Base-by-base conservation (phyloP, 306 rosid genomes). In the Glycyrrhiza uralensis region DNA sequence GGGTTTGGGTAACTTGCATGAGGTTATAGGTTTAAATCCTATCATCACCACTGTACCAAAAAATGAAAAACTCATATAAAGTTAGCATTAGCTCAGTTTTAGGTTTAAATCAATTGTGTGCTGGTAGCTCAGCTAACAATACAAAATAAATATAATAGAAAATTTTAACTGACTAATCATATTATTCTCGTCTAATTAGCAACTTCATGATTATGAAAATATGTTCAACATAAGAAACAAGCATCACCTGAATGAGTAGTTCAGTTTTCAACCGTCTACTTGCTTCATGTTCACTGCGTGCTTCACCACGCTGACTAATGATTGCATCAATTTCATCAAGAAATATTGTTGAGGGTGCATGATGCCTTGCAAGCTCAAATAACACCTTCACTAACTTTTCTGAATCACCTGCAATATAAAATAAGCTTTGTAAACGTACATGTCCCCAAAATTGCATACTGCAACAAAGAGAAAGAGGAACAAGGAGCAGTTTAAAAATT, bases 271-370 rank as follows among this genome's bases (percentile, higher is more conserved):
- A 79, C 52, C 97, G 95, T 82, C 99, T 83, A 74, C 99, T 94
- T 76, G 99, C 97, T 88, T 91, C 99, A 74, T 94, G 99, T 85
- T 94, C 99, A 33, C 95, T 94, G 64, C 90, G 91, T 59, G 87
- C 96, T 85, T 94, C 99, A 56, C 97, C 99, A 65, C 99, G 99
- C 44, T 91, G 96, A 81, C 97, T 94, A 49, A 94, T 94, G 66
- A 94, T 91, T 79, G 99, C 97, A 74, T 94, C 99, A 79, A 94
- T 91, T 79, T 94, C 99, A 23, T 94, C 99, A 60, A 94, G 89
- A 86, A 94, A 94, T 85, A 94, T 91, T 52, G 99, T 94, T 47
- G 99, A 90, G n/a, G 99, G 99, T 0, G 99, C 97, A 82, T 94
- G 96, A 82, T 94, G 97, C 88, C 95, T 85, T 15, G 99, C 99